A percentile compares a stretch with the other conserved stretches of the same genome.
These are phyloP conservation scores for Sclerotinia borealis DNA, from an alignment of 2,329 filamentous ascomycete species.

Conservation along the genomic window DNA sequence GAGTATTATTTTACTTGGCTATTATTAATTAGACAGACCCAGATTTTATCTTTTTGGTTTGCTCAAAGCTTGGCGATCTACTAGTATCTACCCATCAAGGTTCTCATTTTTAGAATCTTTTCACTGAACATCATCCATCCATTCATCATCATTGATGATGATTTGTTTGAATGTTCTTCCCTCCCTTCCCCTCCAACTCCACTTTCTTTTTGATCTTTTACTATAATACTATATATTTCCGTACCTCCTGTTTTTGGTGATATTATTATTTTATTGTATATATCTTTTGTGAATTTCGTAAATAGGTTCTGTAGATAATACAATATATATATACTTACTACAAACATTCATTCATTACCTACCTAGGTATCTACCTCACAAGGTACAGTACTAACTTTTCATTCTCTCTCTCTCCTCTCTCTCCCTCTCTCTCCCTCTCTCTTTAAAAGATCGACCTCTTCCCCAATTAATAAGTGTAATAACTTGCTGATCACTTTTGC, in stretches of 20 bases:
- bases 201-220: neutral
- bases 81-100: constrained; percentile 5
- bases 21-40: neutral
- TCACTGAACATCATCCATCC: too few relatives aligned
- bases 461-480: neutral
- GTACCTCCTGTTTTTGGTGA: neutral
- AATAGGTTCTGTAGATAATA: too few relatives aligned
- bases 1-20: neutral
- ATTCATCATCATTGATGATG: too few relatives aligned
- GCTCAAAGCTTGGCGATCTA: too few relatives aligned
- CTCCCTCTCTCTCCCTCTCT: too few relatives aligned
- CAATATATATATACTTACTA: too few relatives aligned
- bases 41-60: too few relatives aligned
- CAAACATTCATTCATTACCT: neutral
- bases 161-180: too few relatives aligned
- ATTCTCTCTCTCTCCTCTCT: neutral
- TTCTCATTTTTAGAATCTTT: neutral
- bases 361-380: neutral
- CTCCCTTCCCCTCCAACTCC: neutral
- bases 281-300: too few relatives aligned
- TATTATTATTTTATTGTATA: too few relatives aligned
- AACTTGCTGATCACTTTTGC: neutral
- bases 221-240: neutral
- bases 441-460: neutral
- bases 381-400: neutral